Evolutionary conservation across 1,284 basidiomycete species (phyloP).

Genomic region (Naganishia albida): DNA sequence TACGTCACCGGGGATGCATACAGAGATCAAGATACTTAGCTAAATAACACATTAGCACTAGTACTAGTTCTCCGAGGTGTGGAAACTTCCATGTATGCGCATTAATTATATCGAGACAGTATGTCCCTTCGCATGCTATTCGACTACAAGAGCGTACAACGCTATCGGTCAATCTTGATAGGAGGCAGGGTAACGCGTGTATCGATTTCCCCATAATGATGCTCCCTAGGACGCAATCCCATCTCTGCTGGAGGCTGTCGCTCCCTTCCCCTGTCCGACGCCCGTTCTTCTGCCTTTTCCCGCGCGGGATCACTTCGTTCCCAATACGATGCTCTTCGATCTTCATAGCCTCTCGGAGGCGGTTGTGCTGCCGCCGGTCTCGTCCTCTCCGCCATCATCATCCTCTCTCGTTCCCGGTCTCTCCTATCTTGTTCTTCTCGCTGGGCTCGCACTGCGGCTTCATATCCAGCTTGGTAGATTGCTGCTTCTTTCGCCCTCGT

Average conservation of each 20-base stretch:
- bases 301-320: constrained; percentile 8
- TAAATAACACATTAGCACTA: too few species aligned
- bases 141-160: background rate
- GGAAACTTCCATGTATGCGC: too few species aligned
- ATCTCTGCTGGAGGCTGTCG: constrained; percentile 6
- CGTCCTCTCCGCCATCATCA: constrained; percentile 10
- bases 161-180: constrained; percentile 21
- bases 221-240: background rate
- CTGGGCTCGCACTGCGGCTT: constrained; percentile 22
- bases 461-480: constrained; percentile 19
- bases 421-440: constrained; percentile 10
- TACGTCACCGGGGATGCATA: background rate
- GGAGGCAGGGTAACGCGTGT: constrained; percentile 20
- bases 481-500: constrained; percentile 9
- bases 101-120: background rate
- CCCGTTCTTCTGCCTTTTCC: constrained; percentile 13
- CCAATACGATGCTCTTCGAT: constrained; percentile 9
- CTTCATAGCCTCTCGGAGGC: background rate
- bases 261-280: constrained; percentile 6
- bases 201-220: constrained; percentile 18
- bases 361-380: background rate
- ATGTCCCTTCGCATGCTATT: background rate
- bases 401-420: constrained; percentile 21
- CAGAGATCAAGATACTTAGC: background rate
- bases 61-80: too few species aligned